These are phyloP conservation scores for Auriscalpium vulgare DNA, from an alignment of 768 basidiomycete genomes.

Conservation along the genomic window DNA sequence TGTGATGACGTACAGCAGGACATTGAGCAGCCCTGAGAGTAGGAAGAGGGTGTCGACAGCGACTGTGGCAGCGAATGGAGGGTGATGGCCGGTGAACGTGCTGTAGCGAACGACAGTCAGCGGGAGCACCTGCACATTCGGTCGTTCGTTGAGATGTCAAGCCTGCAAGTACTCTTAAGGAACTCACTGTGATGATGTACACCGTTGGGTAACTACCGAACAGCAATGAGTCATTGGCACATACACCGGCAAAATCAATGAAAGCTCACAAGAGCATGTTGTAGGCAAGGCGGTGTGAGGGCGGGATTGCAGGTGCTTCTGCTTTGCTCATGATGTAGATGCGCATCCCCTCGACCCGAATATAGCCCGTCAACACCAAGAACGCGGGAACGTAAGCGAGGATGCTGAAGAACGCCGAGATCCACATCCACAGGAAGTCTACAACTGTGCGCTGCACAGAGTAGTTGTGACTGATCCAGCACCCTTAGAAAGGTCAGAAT, in stretches of 20 bases:
- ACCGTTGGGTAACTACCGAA: slow-evolving; percentile 36
- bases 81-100: slow-evolving; percentile 21
- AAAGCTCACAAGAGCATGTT: slow-evolving; percentile 40
- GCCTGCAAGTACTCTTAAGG: background rate
- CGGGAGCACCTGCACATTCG: slow-evolving; percentile 26
- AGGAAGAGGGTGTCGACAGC: slow-evolving; percentile 34
- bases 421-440: slow-evolving; percentile 49
- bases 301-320: background rate
- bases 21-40: slow-evolving; percentile 38
- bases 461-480: slow-evolving; percentile 37
- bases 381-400: slow-evolving; percentile 39
- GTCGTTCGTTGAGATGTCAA: background rate
- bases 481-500: slow-evolving; percentile 29
- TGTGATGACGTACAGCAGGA: slow-evolving; percentile 29
- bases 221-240: background rate
- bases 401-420: slow-evolving; percentile 33
- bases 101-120: slow-evolving; percentile 34
- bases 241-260: background rate
- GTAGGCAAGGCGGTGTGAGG: slow-evolving; percentile 27
- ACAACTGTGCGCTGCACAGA: slow-evolving; percentile 33
- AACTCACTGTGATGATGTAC: slow-evolving; percentile 30
- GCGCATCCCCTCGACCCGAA: slow-evolving; percentile 25
- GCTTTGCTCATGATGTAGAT: slow-evolving; percentile 17
- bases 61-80: slow-evolving; percentile 30
- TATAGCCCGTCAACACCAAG: slow-evolving; percentile 31